These are phyloP conservation scores for Pilaira anomala DNA, from an alignment of 192 early-diverging fungal species.

Conservation along the genomic window DNA sequence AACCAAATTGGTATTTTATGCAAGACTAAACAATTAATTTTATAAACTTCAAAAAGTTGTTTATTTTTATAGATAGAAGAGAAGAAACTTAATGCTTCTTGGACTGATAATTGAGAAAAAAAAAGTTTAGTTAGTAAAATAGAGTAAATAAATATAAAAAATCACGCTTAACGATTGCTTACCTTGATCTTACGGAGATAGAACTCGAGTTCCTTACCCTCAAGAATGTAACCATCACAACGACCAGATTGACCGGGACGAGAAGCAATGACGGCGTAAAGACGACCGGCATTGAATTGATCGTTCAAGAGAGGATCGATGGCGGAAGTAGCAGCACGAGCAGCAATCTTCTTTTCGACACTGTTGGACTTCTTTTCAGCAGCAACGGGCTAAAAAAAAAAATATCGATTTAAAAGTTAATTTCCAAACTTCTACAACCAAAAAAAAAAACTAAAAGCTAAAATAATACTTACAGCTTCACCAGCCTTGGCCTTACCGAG, in stretches of 20 bases:
- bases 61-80: neutral
- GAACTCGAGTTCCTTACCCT: constrained; percentile 99
- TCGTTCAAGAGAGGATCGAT: constrained; percentile 87
- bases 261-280: constrained; percentile 90
- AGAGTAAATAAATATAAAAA: neutral
- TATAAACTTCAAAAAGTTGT: neutral
- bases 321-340: constrained; percentile 78
- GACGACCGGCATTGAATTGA: constrained; percentile 93
- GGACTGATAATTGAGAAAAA: constrained; percentile 21
- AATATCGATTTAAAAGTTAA: neutral
- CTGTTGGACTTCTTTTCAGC: constrained; percentile 88
- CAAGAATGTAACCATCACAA: constrained; percentile 96
- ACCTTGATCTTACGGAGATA: constrained; percentile 86
- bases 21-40: neutral
- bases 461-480: too few species aligned
- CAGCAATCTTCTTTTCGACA: constrained; percentile 82
- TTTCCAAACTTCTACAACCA: neutral
- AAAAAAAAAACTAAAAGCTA: too few species aligned
- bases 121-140: too few species aligned
- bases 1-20: neutral
- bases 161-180: constrained; percentile 38
- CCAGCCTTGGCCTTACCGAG: constrained; percentile 83
- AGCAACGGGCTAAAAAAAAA: constrained; percentile 46
- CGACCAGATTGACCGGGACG: constrained; percentile 98
- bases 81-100: constrained; percentile 27